phyloP scores from a whole-genome alignment of 192 early-diverging fungal genomes.

The Coemansia nantahalensis region DNA sequence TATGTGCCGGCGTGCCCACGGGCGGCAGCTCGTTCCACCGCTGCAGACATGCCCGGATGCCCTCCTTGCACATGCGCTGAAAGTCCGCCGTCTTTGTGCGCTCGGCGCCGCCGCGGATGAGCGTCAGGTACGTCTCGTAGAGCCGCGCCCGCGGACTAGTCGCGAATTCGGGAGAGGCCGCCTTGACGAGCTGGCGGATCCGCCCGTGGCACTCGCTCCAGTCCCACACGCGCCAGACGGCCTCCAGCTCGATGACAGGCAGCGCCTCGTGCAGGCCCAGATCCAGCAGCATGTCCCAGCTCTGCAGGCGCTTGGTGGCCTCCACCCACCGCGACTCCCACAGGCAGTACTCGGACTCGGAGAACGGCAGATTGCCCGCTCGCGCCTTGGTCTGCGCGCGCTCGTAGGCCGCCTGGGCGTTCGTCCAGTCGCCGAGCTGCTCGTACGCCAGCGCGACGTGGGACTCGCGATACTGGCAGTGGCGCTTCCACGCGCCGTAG shows the following conservation, averaged over 20 bases:
- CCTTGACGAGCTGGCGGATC: slow-evolving; percentile 65
- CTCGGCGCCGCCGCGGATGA: slow-evolving; percentile 62
- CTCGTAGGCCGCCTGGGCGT: slow-evolving; percentile 90
- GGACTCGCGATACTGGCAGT: slow-evolving; percentile 87
- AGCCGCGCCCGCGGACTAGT: slow-evolving; percentile 69
- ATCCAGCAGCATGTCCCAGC: slow-evolving; percentile 96
- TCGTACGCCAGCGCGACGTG: slow-evolving; percentile 95
- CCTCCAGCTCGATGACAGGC: slow-evolving; percentile 83
- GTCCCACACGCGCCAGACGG: slow-evolving; percentile 93
- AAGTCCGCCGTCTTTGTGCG: slow-evolving; percentile 66
- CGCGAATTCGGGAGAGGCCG: slow-evolving; percentile 63
- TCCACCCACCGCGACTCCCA: slow-evolving; percentile 99
- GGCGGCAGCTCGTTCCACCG: slow-evolving; percentile 89
- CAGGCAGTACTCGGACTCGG: slow-evolving; percentile 92
- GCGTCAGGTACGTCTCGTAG: slow-evolving; percentile 82
- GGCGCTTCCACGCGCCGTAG: slow-evolving; percentile 87
- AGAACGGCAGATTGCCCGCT: slow-evolving; percentile 79
- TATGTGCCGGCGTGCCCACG: slow-evolving; percentile 82
- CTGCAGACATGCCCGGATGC: slow-evolving; percentile 79
- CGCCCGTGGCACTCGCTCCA: slow-evolving; percentile 73
- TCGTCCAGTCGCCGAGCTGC: slow-evolving; percentile 89
- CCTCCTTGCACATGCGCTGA: slow-evolving; percentile 79
- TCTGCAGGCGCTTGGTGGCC: slow-evolving; percentile 88
- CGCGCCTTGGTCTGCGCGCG: slow-evolving; percentile 89
- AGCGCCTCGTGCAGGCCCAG: slow-evolving; percentile 88